Evolutionary conservation across 2,329 filamentous ascomycete genomes (phyloP).

Genomic region (Talaromyces piceae): DNA sequence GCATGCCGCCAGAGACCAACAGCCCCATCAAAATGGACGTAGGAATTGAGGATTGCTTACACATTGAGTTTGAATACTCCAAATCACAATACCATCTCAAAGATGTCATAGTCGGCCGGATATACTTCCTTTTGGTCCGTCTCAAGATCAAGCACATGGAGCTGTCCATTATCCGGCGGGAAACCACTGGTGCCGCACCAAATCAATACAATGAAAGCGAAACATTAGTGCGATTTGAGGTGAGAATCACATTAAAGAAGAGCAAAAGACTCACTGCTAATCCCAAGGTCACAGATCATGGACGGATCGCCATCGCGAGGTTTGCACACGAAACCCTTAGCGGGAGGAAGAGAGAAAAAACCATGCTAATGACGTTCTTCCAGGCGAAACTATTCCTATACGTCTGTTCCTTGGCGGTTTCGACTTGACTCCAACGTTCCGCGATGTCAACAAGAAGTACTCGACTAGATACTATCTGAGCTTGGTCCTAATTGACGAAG

Average conservation of each 20-base stretch:
- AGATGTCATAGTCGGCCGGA: slow-evolving; percentile 95
- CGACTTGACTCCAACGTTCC: slow-evolving; percentile 94
- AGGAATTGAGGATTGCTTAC: slow-evolving; percentile 96
- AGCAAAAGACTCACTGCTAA: slow-evolving; percentile 6
- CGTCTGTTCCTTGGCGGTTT: slow-evolving; percentile 95
- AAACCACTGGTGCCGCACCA: slow-evolving; percentile 91
- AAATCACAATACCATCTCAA: slow-evolving; percentile 99
- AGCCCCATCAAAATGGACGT: slow-evolving; percentile 99
- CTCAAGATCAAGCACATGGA: slow-evolving; percentile 99
- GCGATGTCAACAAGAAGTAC: slow-evolving; percentile 99
- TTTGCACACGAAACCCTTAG: slow-evolving; percentile 16
- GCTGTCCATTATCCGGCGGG: slow-evolving; percentile 89
- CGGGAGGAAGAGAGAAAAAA: not conserved
- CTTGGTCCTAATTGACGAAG: slow-evolving; percentile 90
- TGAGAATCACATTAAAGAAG: slow-evolving; percentile 27
- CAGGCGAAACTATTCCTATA: slow-evolving; percentile 87
- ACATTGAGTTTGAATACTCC: slow-evolving; percentile 99
- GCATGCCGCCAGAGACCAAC: slow-evolving; percentile 96
- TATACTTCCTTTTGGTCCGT: slow-evolving; percentile 94
- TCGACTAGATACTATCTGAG: slow-evolving; percentile 97
- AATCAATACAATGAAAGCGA: slow-evolving; percentile 99
- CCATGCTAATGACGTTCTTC: slow-evolving; percentile 15
- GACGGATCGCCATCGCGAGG: slow-evolving; percentile 95
- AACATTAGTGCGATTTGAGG: slow-evolving; percentile 93
- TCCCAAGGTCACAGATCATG: slow-evolving; percentile 65